Evolutionary conservation across 1,284 basidiomycete species (phyloP).

Genomic region (Tylopilus sp.): DNA sequence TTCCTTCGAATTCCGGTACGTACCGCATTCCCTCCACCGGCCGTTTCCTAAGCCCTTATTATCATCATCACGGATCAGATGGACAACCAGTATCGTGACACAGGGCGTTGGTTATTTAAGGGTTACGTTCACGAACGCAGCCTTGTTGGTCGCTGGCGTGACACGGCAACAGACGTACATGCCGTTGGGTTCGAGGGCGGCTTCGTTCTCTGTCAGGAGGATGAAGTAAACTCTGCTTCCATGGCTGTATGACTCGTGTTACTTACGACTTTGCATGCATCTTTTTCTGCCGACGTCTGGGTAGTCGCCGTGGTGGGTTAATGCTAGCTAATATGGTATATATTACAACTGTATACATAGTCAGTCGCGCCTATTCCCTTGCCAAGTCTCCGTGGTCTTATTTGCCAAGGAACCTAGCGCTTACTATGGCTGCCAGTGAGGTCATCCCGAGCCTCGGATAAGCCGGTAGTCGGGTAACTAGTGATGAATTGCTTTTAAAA

Average conservation of each 20-base stretch:
- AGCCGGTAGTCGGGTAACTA: background rate
- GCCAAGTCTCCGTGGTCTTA: background rate
- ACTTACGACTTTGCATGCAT: conserved; percentile 24
- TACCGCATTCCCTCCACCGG: conserved; percentile 19
- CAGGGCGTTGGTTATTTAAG: conserved; percentile 60
- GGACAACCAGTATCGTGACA: conserved; percentile 38
- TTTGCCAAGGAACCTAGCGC: conserved; percentile 17
- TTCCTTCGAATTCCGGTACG: conserved; percentile 58
- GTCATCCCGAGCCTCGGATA: conserved; percentile 29
- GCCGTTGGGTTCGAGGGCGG: conserved; percentile 56
- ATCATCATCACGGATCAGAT: conserved; percentile 42
- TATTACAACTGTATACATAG: background rate
- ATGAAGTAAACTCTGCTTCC: conserved; percentile 31
- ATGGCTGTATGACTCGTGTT: conserved; percentile 19
- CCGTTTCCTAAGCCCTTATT: conserved; percentile 9
- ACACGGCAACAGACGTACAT: conserved; percentile 50
- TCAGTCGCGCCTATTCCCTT: background rate
- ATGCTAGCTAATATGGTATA: conserved; percentile 28
- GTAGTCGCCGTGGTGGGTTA: conserved; percentile 24
- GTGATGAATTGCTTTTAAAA: conserved; percentile 8
- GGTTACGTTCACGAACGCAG: conserved; percentile 61
- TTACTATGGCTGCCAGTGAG: conserved; percentile 12
- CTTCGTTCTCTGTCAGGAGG: conserved; percentile 53
- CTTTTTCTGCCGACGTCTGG: conserved; percentile 17
- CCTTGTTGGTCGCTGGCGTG: conserved; percentile 64